phyloP scores from a whole-genome alignment of 306 rosid genomes.

The Gynostemma pentaphyllum region DNA sequence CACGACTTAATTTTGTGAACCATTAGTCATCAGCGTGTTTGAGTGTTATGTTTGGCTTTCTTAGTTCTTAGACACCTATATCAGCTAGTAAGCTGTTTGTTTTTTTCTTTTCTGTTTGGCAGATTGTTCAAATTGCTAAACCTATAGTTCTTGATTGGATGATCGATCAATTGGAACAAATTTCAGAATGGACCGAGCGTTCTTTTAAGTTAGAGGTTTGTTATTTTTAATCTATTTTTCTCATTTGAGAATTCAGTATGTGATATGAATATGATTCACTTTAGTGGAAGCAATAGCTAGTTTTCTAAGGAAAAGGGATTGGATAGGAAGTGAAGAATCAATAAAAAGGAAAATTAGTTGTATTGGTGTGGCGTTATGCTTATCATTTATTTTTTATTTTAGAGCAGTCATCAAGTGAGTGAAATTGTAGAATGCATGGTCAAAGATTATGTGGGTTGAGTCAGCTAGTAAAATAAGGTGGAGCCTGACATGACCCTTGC shows the following conservation, averaged over 20 bases:
- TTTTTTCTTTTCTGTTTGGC: constrained; percentile 11
- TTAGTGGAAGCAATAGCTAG: background rate
- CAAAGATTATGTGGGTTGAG: background rate
- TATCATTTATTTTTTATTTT: background rate
- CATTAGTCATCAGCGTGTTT: background rate
- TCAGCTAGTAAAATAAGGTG: too few species aligned
- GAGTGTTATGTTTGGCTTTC: background rate
- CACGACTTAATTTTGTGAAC: background rate
- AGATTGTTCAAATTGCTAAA: constrained; percentile 46
- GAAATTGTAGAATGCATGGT: background rate
- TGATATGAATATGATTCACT: background rate
- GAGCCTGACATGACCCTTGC: too few species aligned
- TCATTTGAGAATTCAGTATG: background rate
- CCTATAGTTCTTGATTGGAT: constrained; percentile 52
- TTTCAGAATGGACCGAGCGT: constrained; percentile 48
- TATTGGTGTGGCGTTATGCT: background rate
- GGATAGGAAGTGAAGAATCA: background rate
- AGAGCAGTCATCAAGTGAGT: background rate
- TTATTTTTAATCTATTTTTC: constrained; percentile 3
- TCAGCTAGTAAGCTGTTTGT: background rate
- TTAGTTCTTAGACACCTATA: background rate
- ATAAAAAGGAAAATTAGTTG: background rate
- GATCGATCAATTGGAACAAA: constrained; percentile 37
- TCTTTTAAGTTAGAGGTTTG: constrained; percentile 48
- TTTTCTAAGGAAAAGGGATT: background rate